Base-by-base conservation (phyloP, 108 stramenopile genomes). In the Phaeodactylum tricornutum region DNA sequence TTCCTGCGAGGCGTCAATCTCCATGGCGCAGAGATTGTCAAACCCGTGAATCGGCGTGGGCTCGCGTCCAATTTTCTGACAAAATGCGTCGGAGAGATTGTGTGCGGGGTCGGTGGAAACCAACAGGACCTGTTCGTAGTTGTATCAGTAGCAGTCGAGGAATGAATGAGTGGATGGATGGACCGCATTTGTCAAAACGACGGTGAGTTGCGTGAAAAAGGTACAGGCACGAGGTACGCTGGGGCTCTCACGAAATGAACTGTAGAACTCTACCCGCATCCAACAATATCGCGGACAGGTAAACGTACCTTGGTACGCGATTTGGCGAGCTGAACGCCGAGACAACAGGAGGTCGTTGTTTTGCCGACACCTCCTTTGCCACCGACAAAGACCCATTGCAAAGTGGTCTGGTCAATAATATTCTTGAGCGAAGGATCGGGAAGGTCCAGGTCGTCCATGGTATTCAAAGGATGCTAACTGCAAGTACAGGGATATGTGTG, bases 101-200 rank as follows among this genome's bases (percentile, higher is more conserved):
- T 98, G 97, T 1, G 98, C 98, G 11, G 98, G 98, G 61, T 99
- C 98, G 6, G 98, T 99, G 12, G 90, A 93, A 14, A 97, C 93
- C 32, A 99, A 73, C 42, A 99, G 68, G 36, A 96, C 81, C 83
- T 84, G 26, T 34, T 11, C n/a, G 7, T 55, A 43, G 15, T 4
- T 29, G 7, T 4, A 8, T 26, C 14, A 4, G 21, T 29, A 15
- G 6, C 4, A 29, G 6, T 25, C 34, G 21, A 21, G 16, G 42
- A 3, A 43, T 53, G 16, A 4, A 53, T 29, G 3, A 25, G 34
- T 19, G 16, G 20, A 28, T 12, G 27, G 49, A 46, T 55, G 52
- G 6, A n/a, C 15, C 28, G 15, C 15, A 29, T 30, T 14, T 7
- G 29, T 34, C 8, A 14, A 35, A 40, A 24, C 23, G 45, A n/a